Percentiles rank a stretch among this genome's conserved stretches.
Conservation (phyloP, 371 early-diverging fungal genomes). For the Haplosporangium sp. region DNA sequence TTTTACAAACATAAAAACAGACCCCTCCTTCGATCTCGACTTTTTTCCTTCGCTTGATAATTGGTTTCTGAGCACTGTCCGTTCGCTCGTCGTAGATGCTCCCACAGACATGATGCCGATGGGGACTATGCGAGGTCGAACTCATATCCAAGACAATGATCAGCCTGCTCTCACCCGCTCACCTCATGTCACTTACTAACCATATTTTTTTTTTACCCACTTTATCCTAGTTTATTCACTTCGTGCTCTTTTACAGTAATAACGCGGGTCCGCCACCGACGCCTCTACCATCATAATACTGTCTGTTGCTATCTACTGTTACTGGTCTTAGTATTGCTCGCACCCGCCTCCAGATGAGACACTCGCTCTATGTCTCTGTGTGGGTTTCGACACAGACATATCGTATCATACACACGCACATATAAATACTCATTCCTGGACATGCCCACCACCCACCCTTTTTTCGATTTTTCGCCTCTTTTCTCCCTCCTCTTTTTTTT, state of each 20-base stretch:
- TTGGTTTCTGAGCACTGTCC: not conserved
- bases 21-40: no score
- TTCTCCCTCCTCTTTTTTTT: not conserved
- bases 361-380: no score
- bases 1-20: not conserved
- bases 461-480: not conserved
- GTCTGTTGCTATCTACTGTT: no score
- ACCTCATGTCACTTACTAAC: not conserved
- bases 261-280: no score
- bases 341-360: no score
- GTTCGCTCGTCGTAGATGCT: not conserved
- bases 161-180: slow-evolving; percentile 1
- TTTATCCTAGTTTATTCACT: no score
- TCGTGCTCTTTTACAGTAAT: no score
- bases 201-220: no score
- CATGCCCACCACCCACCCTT: not conserved
- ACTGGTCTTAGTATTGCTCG: no score
- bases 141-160: not conserved
- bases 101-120: not conserved
- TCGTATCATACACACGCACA: not conserved
- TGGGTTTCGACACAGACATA: no score
- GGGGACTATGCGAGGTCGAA: not conserved
- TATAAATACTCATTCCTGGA: not conserved
- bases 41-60: no score
- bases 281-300: no score